phyloP scores from a whole-genome alignment of 805 yeast species.

The Candida pseudoglaebosa region DNA sequence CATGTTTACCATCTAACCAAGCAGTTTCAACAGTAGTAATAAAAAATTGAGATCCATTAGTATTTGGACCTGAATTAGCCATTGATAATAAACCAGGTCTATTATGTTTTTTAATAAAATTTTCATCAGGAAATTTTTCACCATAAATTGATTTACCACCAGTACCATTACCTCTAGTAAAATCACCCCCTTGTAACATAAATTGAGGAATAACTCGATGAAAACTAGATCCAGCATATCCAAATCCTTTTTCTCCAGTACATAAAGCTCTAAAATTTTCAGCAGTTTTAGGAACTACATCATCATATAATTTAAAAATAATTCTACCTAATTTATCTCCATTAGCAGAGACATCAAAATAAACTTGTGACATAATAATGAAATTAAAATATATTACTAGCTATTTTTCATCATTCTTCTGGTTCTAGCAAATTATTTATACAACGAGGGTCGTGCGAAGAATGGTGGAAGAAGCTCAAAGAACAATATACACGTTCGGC shows the following conservation, averaged over 20 bases:
- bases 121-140: conserved; percentile 59
- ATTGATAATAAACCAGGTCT: conserved; percentile 80
- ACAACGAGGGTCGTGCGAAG: background rate
- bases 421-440: background rate
- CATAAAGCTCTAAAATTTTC: conserved; percentile 78
- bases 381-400: background rate
- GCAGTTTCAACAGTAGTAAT: conserved; percentile 76
- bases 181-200: conserved; percentile 83
- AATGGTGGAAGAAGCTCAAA: background rate
- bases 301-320: conserved; percentile 62
- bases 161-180: conserved; percentile 70
- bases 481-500: background rate
- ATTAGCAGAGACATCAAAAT: conserved; percentile 77
- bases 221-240: conserved; percentile 82
- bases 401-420: too few relatives aligned
- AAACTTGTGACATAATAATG: conserved; percentile 59
- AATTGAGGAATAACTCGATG: conserved; percentile 96
- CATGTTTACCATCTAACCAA: conserved; percentile 78
- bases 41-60: conserved; percentile 90
- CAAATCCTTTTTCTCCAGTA: conserved; percentile 93
- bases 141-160: conserved; percentile 92
- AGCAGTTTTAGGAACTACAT: conserved; percentile 69
- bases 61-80: conserved; percentile 94
- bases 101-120: conserved; percentile 69
- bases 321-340: conserved; percentile 76